These are phyloP conservation scores for Beauveria caledonica DNA, from an alignment of 2,329 filamentous ascomycete species.

Conservation along the genomic window DNA sequence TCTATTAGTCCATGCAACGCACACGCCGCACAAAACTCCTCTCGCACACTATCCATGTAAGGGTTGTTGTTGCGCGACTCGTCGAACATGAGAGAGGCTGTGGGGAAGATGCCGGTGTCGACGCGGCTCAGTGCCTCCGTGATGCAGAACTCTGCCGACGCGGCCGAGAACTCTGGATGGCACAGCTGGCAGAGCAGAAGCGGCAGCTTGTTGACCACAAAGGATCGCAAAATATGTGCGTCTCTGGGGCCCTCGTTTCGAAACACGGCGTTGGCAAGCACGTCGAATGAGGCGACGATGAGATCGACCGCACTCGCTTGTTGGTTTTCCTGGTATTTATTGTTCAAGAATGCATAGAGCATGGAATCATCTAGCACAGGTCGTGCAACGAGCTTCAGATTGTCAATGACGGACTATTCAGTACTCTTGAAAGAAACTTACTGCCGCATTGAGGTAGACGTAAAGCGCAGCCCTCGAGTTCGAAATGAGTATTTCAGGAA, in stretches of 20 bases:
- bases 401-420: too few relatives aligned
- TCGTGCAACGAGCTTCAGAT: constrained; percentile 63
- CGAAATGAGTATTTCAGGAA: constrained; percentile 58
- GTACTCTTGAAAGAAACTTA: constrained; percentile 33
- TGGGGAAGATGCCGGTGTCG: constrained; percentile 68
- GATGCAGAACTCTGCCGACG: constrained; percentile 64
- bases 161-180: constrained; percentile 63
- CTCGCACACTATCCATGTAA: constrained; percentile 50
- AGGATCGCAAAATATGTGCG: constrained; percentile 74
- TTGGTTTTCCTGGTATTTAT: constrained; percentile 77
- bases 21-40: constrained; percentile 83
- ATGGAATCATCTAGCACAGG: constrained; percentile 75
- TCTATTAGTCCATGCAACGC: constrained; percentile 79
- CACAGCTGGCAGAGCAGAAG: constrained; percentile 44
- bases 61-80: constrained; percentile 49
- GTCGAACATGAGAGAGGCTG: constrained; percentile 50
- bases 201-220: constrained; percentile 64
- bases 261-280: constrained; percentile 79
- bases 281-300: constrained; percentile 81
- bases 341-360: constrained; percentile 72
- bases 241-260: constrained; percentile 46
- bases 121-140: constrained; percentile 68
- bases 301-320: constrained; percentile 73
- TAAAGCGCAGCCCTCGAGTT: constrained; percentile 79
- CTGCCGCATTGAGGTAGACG: constrained; percentile 73